Percentiles rank a stretch among this genome's conserved stretches.
These are phyloP conservation scores for Anthoceros angustus DNA, from an alignment of 225 moss, liverwort and hornwort genomes.

Conservation along the genomic window DNA sequence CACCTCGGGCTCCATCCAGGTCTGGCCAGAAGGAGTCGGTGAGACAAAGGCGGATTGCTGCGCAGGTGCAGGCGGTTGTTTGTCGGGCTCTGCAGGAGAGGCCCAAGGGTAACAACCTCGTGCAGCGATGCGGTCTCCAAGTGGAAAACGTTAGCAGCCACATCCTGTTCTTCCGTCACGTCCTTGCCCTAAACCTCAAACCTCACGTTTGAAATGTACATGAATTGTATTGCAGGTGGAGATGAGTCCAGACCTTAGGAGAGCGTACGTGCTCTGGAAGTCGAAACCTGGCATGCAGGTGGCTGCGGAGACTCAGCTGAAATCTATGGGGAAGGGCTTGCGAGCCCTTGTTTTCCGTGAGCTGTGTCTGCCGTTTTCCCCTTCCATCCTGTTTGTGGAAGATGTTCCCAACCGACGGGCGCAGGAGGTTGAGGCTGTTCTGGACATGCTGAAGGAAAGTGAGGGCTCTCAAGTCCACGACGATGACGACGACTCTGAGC, in stretches of 20 bases:
- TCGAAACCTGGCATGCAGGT: background rate
- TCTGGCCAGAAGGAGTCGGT: background rate
- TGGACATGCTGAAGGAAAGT: background rate
- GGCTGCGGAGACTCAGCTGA: background rate
- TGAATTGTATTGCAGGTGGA: background rate
- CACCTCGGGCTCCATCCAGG: background rate
- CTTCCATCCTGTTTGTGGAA: background rate
- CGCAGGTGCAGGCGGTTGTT: background rate
- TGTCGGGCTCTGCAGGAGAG: background rate
- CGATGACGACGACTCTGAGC: too few species aligned
- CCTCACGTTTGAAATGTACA: background rate
- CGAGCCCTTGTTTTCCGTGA: background rate
- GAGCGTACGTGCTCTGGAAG: background rate
- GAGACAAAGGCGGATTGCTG: background rate
- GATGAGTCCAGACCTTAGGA: slow-evolving; percentile 3
- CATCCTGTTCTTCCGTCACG: background rate
- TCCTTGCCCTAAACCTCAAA: background rate
- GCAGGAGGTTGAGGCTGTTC: background rate
- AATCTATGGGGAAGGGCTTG: background rate
- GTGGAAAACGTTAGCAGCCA: background rate
- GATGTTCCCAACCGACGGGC: background rate
- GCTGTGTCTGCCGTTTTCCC: background rate
- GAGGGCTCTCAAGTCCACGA: background rate
- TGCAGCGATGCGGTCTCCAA: background rate
- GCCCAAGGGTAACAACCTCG: background rate